Evolutionary conservation across 1,284 basidiomycete genomes (phyloP).

Genomic region (Cutaneotrichosporon cutaneum): DNA sequence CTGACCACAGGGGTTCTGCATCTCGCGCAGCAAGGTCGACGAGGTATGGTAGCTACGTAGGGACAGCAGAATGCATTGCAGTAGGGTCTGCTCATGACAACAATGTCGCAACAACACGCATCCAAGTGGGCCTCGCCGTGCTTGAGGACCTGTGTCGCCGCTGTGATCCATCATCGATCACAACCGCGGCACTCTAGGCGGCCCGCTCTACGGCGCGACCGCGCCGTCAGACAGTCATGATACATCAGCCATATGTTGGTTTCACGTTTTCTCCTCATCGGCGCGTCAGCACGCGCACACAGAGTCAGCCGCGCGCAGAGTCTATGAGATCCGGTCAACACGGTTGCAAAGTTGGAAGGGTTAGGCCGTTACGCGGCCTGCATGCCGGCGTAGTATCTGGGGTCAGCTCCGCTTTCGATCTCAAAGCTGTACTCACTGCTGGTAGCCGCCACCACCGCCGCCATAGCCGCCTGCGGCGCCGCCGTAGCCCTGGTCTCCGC

Average conservation of each 20-base stretch:
- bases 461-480: constrained; percentile 19
- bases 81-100: neutral
- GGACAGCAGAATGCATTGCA: neutral
- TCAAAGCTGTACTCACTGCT: constrained; percentile 7
- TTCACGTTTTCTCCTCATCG: constrained; percentile 1
- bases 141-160: neutral
- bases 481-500: constrained; percentile 18
- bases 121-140: neutral
- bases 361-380: constrained; percentile 13
- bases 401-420: constrained; percentile 6
- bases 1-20: constrained; percentile 72
- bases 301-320: constrained; percentile 7
- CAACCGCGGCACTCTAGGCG: neutral
- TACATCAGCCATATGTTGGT: constrained; percentile 12
- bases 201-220: neutral
- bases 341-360: too few species aligned
- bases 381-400: constrained; percentile 13
- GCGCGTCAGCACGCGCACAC: neutral
- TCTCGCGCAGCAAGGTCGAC: constrained; percentile 85
- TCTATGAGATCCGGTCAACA: constrained; percentile 1
- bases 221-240: constrained; percentile 14
- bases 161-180: constrained; percentile 1
- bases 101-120: neutral
- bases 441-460: constrained; percentile 18
- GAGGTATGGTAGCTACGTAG: constrained; percentile 59